A percentile compares a stretch with the other conserved stretches of the same genome.
Evolutionary conservation across 2,329 filamentous ascomycete species (phyloP).

Genomic region (Rhinocladiella mackenziei): DNA sequence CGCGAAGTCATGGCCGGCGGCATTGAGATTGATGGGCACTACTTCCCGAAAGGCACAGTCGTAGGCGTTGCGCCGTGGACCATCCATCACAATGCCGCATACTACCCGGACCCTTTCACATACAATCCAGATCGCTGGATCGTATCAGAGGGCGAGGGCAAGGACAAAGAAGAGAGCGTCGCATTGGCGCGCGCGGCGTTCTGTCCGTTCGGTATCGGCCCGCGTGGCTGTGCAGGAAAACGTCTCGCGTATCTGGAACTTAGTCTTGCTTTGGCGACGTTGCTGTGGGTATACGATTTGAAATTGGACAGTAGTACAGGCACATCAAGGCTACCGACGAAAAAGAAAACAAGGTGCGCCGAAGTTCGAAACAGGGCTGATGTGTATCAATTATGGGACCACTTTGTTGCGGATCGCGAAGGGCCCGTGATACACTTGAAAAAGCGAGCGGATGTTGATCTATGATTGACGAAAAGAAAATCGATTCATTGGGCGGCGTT

Average conservation of each 20-base stretch:
- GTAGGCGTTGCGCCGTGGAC: slow-evolving; percentile 35
- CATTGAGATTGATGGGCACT: slow-evolving; percentile 32
- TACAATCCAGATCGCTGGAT: slow-evolving; percentile 25
- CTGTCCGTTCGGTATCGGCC: slow-evolving; percentile 45
- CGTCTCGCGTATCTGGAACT: slow-evolving; percentile 38
- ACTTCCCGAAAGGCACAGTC: slow-evolving; percentile 33
- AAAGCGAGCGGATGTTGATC: too few relatives aligned
- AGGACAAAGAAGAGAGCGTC: slow-evolving; percentile 49
- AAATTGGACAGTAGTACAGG: too few relatives aligned
- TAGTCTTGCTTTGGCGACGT: neutral
- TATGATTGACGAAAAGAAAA: too few relatives aligned
- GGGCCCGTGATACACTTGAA: too few relatives aligned
- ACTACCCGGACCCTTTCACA: slow-evolving; percentile 31
- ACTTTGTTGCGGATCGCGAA: too few relatives aligned
- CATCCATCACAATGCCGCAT: slow-evolving; percentile 34
- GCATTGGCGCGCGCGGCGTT: slow-evolving; percentile 62
- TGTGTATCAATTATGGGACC: too few relatives aligned
- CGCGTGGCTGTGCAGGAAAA: slow-evolving; percentile 43
- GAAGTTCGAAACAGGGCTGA: too few relatives aligned
- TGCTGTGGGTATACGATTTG: too few relatives aligned
- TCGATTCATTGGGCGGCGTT: too few relatives aligned
- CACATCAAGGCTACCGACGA: too few relatives aligned
- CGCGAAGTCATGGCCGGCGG: slow-evolving; percentile 34
- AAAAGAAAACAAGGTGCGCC: too few relatives aligned
- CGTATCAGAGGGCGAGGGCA: too few relatives aligned